A percentile compares a stretch with the other conserved stretches of the same genome.
These are phyloP conservation scores for Microbotryomycetes sp. DNA, from an alignment of 1,284 basidiomycete species.

Conservation along the genomic window DNA sequence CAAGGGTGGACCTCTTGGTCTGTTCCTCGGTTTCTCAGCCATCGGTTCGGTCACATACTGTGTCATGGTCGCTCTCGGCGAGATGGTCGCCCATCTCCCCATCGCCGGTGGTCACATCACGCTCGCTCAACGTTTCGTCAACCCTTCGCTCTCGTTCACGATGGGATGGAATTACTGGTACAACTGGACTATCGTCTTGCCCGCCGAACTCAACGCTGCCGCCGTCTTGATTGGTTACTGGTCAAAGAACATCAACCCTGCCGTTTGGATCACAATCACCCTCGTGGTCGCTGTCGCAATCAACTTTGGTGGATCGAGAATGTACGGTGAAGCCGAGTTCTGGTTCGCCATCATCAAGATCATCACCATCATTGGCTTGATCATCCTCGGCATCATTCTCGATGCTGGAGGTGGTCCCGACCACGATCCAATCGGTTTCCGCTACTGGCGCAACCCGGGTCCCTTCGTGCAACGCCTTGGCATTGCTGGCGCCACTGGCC, in stretches of 20 bases:
- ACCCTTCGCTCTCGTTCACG: constrained; percentile 70
- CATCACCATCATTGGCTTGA: constrained; percentile 51
- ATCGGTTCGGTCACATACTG: constrained; percentile 44
- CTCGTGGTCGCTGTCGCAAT: constrained; percentile 64
- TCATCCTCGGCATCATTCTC: constrained; percentile 53
- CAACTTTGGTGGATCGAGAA: constrained; percentile 62
- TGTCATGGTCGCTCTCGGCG: constrained; percentile 46
- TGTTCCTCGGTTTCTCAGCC: constrained; percentile 42
- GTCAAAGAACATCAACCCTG: constrained; percentile 54
- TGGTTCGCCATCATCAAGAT: constrained; percentile 56
- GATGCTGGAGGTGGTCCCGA: constrained; percentile 42
- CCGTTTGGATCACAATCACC: constrained; percentile 68
- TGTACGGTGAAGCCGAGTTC: constrained; percentile 53
- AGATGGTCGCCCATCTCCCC: constrained; percentile 55
- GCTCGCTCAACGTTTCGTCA: constrained; percentile 69
- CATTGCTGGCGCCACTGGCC: constrained; percentile 46
- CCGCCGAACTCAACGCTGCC: constrained; percentile 45
- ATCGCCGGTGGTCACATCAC: constrained; percentile 64
- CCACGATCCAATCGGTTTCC: constrained; percentile 43
- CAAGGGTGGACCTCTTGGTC: constrained; percentile 48
- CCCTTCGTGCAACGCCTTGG: constrained; percentile 36
- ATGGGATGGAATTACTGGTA: constrained; percentile 67
- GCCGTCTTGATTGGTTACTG: constrained; percentile 44
- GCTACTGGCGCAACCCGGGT: constrained; percentile 30
- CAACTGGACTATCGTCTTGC: constrained; percentile 38